Evolutionary conservation across 2,329 filamentous ascomycete species (phyloP).

Genomic region (Botrytis fabae): DNA sequence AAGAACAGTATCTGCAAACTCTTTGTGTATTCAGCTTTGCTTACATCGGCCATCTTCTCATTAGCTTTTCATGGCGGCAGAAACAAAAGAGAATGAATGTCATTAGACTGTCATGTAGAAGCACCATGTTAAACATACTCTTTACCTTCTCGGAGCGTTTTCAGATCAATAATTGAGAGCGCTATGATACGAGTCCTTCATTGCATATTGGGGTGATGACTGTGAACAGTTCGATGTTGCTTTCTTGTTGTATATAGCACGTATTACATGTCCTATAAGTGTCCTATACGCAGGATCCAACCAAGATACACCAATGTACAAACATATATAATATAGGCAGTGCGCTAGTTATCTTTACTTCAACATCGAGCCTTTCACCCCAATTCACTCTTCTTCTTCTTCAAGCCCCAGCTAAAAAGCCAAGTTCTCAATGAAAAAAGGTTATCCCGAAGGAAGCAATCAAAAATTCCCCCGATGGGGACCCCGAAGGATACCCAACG

Average conservation of each 20-base stretch:
- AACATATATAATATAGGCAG: no score
- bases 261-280: no score
- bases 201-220: background rate
- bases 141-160: background rate
- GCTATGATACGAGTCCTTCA: background rate
- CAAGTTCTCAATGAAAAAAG: slow-evolving; percentile 43
- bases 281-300: no score
- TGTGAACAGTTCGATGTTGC: background rate
- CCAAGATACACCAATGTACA: no score
- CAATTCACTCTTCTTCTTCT: slow-evolving; percentile 36
- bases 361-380: background rate
- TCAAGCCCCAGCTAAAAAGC: slow-evolving; percentile 41
- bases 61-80: background rate
- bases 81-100: no score
- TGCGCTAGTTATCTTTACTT: no score
- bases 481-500: slow-evolving; percentile 42
- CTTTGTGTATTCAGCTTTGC: background rate
- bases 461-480: slow-evolving; percentile 43
- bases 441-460: slow-evolving; percentile 31
- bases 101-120: no score
- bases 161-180: background rate
- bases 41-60: background rate
- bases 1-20: no score
- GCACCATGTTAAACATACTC: no score
- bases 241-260: background rate